Conservation (phyloP, 1,284 basidiomycete species). For the Leccinum insigne region DNA sequence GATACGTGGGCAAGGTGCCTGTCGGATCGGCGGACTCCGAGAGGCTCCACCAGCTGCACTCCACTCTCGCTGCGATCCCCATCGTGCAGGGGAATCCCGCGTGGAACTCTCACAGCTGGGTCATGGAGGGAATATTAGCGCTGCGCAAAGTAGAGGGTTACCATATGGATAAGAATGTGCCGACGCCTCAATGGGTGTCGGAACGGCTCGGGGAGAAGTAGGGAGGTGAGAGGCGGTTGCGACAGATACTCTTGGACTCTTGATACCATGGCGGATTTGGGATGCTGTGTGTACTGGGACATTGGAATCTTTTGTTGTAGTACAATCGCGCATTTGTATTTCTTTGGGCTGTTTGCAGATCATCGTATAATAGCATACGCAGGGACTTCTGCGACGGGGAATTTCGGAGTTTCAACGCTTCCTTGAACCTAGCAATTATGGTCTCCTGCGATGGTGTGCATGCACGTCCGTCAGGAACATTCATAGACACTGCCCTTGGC, state of each 20-base stretch:
- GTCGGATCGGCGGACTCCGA: conserved; percentile 32
- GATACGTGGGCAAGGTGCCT: conserved; percentile 22
- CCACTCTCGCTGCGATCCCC: conserved; percentile 27
- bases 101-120: conserved; percentile 33
- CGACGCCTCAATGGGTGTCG: conserved; percentile 31
- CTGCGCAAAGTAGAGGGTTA: conserved; percentile 31
- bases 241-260: conserved; percentile 8
- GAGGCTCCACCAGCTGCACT: conserved; percentile 28
- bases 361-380: conserved; percentile 11
- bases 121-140: conserved; percentile 32
- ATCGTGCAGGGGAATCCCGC: conserved; percentile 28
- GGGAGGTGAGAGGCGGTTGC: conserved; percentile 7
- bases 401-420: conserved; percentile 16
- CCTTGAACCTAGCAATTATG: conserved; percentile 24
- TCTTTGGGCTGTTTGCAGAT: conserved; percentile 19
- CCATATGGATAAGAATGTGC: conserved; percentile 31
- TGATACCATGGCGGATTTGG: conserved; percentile 22
- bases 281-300: conserved; percentile 24
- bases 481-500: conserved; percentile 3
- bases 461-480: conserved; percentile 11
- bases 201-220: conserved; percentile 32
- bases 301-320: conserved; percentile 10
- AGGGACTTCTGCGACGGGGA: conserved; percentile 12
- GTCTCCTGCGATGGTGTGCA: conserved; percentile 7
- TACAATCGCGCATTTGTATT: conserved; percentile 25